phyloP scores from a whole-genome alignment of 345 rosid genomes.

The Mallotus nudiflorus region DNA sequence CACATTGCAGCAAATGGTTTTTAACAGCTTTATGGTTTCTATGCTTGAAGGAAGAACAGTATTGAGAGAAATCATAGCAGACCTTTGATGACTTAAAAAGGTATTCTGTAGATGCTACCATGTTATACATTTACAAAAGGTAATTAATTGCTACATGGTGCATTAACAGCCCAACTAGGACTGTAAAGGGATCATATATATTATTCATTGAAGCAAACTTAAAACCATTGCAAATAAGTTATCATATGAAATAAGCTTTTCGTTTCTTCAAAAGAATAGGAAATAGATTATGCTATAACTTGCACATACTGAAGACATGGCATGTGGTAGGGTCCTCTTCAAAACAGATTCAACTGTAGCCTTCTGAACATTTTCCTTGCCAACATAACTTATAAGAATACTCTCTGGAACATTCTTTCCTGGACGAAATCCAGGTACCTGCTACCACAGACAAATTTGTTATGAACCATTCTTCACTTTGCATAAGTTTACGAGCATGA shows the following conservation, averaged over 20 bases:
- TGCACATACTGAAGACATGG: conserved; percentile 70
- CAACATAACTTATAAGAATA: conserved; percentile 65
- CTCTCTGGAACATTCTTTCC: conserved; percentile 74
- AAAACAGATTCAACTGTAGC: conserved; percentile 86
- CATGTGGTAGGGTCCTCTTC: conserved; percentile 95
- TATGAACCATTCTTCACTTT: conserved; percentile 1
- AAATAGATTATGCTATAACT: background rate
- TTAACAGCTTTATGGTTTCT: background rate
- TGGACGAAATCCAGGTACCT: conserved; percentile 94
- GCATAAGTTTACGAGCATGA: background rate
- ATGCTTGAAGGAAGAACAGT: background rate
- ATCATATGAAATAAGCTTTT: background rate
- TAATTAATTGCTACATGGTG: background rate
- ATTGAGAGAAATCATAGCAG: background rate
- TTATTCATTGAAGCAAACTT: background rate
- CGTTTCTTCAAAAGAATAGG: background rate
- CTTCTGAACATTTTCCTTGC: conserved; percentile 63
- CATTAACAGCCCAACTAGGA: background rate
- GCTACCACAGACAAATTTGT: conserved; percentile 3
- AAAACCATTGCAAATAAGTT: background rate
- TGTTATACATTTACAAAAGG: background rate
- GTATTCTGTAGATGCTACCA: background rate
- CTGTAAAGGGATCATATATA: background rate
- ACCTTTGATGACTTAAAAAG: background rate
- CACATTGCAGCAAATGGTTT: background rate